Percentiles rank a stretch among this genome's conserved stretches.
phyloP scores from a whole-genome alignment of 352 stramenopile species.

The Blastocystis sp. region DNA sequence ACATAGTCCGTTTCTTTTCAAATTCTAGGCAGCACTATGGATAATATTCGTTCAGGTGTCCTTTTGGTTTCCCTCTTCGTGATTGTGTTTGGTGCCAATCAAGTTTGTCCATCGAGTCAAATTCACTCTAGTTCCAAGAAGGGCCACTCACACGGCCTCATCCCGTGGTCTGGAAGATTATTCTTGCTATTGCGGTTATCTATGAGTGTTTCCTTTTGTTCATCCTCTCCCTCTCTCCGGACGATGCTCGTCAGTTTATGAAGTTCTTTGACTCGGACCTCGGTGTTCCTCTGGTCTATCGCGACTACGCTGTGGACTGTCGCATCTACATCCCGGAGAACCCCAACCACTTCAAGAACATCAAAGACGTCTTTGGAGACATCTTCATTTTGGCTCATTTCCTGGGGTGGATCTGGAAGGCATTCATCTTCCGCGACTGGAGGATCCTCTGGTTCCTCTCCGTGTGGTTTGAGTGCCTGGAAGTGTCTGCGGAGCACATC shows the following conservation, averaged over 20 bases:
- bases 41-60: conserved; percentile 36
- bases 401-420: conserved; percentile 77
- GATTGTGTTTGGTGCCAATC: conserved; percentile 49
- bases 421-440: conserved; percentile 84
- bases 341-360: conserved; percentile 72
- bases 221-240: conserved; percentile 67
- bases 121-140: conserved; percentile 20
- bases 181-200: conserved; percentile 33
- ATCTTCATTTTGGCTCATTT: conserved; percentile 82
- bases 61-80: neutral
- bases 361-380: conserved; percentile 75
- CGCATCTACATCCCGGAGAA: conserved; percentile 78
- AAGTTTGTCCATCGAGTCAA: neutral
- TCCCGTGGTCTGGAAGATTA: conserved; percentile 57
- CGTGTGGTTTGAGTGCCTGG: conserved; percentile 80
- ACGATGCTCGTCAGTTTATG: conserved; percentile 76
- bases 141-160: conserved; percentile 6
- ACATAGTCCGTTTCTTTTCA: neutral
- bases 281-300: conserved; percentile 73
- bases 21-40: neutral
- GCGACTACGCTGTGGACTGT: conserved; percentile 75
- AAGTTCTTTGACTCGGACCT: conserved; percentile 74
- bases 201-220: conserved; percentile 58
- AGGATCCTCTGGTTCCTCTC: conserved; percentile 81
- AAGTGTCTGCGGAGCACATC: conserved; percentile 78